Conservation (phyloP, 352 stramenopile genomes). For the Pythium coloratum region DNA sequence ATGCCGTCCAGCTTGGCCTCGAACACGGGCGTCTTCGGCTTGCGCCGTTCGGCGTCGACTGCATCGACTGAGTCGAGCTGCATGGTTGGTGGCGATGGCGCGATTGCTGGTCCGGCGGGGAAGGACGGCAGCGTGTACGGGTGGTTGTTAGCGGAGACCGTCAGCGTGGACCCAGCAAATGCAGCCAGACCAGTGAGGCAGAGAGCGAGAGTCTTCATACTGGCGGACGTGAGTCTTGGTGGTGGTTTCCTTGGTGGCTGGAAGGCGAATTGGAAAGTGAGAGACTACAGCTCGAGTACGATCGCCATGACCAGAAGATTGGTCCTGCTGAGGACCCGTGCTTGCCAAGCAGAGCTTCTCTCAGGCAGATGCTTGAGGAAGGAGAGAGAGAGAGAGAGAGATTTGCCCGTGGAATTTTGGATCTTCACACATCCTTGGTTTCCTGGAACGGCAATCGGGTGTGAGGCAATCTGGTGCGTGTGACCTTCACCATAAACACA, state of each 20-base stretch:
- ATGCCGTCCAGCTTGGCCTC: constrained; percentile 34
- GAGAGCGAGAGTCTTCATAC: neutral
- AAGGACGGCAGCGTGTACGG: neutral
- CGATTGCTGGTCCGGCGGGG: neutral
- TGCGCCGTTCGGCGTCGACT: constrained; percentile 16
- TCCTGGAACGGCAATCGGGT: neutral
- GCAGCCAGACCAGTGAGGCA: neutral
- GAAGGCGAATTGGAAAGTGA: neutral
- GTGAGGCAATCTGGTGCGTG: neutral
- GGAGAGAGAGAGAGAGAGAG: neutral
- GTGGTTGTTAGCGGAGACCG: neutral
- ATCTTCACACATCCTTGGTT: neutral
- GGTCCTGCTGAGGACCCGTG: neutral
- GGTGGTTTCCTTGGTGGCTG: neutral
- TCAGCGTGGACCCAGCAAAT: neutral
- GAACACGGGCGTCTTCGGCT: constrained; percentile 58
- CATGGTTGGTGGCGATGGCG: neutral
- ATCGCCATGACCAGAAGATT: neutral
- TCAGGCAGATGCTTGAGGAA: neutral
- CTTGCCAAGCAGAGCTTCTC: neutral
- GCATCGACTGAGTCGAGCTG: neutral
- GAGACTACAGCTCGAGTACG: neutral
- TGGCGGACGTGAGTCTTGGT: neutral
- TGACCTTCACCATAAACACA: neutral
- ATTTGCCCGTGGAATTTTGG: neutral